Evolutionary conservation across 2,329 filamentous ascomycete genomes (phyloP), one percentile per base, ranked within the genome.

Genomic region (Exophiala oligosperma): DNA sequence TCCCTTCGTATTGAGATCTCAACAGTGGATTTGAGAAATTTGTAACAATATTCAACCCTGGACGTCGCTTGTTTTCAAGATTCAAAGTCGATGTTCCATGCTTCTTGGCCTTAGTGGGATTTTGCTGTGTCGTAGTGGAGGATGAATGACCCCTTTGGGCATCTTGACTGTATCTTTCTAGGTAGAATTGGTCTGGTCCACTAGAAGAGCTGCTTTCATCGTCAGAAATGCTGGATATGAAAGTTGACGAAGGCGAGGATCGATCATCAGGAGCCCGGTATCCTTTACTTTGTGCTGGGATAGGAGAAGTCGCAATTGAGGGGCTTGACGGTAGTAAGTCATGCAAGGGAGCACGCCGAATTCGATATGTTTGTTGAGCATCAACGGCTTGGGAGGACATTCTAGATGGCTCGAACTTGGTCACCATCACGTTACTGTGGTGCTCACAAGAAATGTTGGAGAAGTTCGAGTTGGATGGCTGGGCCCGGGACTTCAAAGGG

Each of bases 11-110:
- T 8, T 54, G 58, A 2, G 58, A 50, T 37, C 56, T 44, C 53
- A 46, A 52, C 11, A 60, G 24, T 58, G 57, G 24, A 61, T 40
- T 9, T 0, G 70, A 67, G 56, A 79, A 76, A 56, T 76, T 70
- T 9, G 76, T 78, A 17, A 77, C 70, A 32, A 79, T 59, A 56
- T 77, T 77, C 55, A 79, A 56, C 2, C 74, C 75, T 4, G 74
- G 67, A 1, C 72, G 73, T 32, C 66, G 68, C 24, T 66, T 70
- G 12, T 5, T 35, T 35, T 56, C 50, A 5, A 29, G 17, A 28
- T 44, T 28, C n/a, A 47, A n/a, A 35, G 37, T 54, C 26, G 46
- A 24, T 8, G 23, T 12, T 28, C 41, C 35, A 32, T 50, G 56
- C 26, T 48, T 49, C 40, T 43, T 43, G 6, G 23, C 40, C 28